Evolutionary conservation across 1,284 basidiomycete species (phyloP), one percentile per base, ranked within the genome.

Genomic region (Cryptococcus neoformans): DNA sequence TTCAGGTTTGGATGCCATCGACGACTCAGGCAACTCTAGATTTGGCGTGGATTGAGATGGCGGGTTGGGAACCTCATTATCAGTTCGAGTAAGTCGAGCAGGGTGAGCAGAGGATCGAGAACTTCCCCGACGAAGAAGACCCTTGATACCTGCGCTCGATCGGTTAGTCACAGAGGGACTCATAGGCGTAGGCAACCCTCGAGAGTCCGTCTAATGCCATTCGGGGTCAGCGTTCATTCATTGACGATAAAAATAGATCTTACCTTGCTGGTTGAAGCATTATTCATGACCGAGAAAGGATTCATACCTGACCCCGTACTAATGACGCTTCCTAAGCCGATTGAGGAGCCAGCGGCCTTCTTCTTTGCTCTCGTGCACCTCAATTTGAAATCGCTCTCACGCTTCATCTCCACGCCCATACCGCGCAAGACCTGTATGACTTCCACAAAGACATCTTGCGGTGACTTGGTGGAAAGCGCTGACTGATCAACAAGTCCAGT

Each of bases 401-500:
- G 80, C 69, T 89, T 85, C 62, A 94, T 83, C 49, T 95, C 92
- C 57, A 99, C 82, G 21, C 95, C 96, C 91, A 99, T 94, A 44
- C 83, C 84, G 66, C 87, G 83, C 56, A 99, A 81, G 14, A 93
- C 88, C 58, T 82, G 81, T 65, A 84, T 82, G 39, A 98, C 84
- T 71, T 93, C 89, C 58, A 82, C 83, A 81, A 99, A 90, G 45
- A 98, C 92, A 62, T 92, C 88, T 6, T 85, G 83, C 11, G 95
- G 94, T 12, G 86, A 81, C 16, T 86, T 83, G 6, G 88, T 90
- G 8, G 94, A 96, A 62, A 98, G 85, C 42, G 88, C 95, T 21
- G 87, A 87, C 70, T 91, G 89, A 76, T 98, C 95, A 35, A 99
- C 89, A 1, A 94, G 87, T 63, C 95, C 94, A 63, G 90, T 88